Conservation (phyloP, 768 basidiomycete genomes). For the Agrocybe praecox region DNA sequence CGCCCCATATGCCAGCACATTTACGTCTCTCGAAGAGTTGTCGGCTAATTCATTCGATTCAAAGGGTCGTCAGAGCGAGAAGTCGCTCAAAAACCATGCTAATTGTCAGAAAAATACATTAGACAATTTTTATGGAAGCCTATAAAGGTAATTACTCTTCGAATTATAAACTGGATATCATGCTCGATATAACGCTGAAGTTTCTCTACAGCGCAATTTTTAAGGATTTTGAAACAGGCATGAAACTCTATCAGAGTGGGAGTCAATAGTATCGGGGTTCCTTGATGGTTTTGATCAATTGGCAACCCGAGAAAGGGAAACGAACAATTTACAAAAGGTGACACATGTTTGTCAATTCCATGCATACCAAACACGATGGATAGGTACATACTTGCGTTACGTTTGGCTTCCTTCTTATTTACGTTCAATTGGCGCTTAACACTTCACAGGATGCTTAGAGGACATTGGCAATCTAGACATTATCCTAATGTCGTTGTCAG, state of each 20-base stretch:
- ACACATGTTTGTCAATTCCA: too few relatives aligned
- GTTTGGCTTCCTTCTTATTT: too few relatives aligned
- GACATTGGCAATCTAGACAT: too few relatives aligned
- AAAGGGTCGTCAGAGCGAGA: not conserved
- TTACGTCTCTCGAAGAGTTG: not conserved
- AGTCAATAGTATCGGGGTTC: not conserved
- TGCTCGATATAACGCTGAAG: too few relatives aligned
- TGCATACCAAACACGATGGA: too few relatives aligned
- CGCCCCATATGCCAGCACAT: constrained; percentile 3
- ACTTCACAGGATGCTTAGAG: too few relatives aligned
- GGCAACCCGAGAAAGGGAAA: not conserved
- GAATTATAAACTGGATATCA: too few relatives aligned
- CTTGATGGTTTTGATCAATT: not conserved
- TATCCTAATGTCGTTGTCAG: too few relatives aligned
- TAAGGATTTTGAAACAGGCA: not conserved
- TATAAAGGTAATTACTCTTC: too few relatives aligned
- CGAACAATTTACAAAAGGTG: not conserved
- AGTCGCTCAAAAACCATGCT: not conserved
- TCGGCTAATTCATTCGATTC: not conserved
- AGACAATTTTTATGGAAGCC: too few relatives aligned
- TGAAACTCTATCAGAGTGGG: not conserved
- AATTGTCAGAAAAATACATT: not conserved
- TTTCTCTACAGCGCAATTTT: not conserved
- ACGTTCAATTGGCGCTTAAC: too few relatives aligned
- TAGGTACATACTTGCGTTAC: too few relatives aligned